Evolutionary conservation across 345 rosid genomes (phyloP), one percentile per base, ranked within the genome.

Genomic region (Brassica rapa): DNA sequence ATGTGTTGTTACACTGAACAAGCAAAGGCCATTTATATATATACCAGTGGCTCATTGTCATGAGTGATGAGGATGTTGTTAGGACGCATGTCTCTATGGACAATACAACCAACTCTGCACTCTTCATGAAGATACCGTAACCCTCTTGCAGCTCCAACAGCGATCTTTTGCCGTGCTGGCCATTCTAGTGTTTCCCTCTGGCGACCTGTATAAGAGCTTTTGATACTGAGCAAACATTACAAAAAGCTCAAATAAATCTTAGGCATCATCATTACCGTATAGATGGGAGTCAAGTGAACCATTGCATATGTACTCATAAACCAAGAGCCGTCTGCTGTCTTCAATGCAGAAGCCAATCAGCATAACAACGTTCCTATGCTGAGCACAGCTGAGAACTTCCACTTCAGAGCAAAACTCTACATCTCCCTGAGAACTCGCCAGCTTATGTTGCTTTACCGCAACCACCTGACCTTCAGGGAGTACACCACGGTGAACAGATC

Each of bases 71-170:
- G 27, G 29, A 56, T 56, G 62, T 56, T 56, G 62, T 56, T 56
- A 19, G 27, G 62, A 19, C 27, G 62, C 99, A 96, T 91, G 81
- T 96, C 98, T 57, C 98, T 92, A 75, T 96, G 99, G 81, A 96
- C 99, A 78, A 96, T 96, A 81, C 99, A 93, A 49, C 99, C 99
- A 74, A 93, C 99, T 88, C 99, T 89, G 88, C 99, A 96, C 76
- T 96, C 99, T 88, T 93, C 99, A 62, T 96, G 99, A 78, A 96
- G 98, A 86, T 96, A 96, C 63, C 98, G 87, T 73, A 96, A 87
- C 33, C 99, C 99, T 78, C 98, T 85, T 73, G 99, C 99, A 72
- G 98, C 98, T 73, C 99, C 99, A n/a, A 91, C 92, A 10, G 98
- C 99, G 73, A 96, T 89, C 84, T 90, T 96, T 82, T 93, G 96